Evolutionary conservation across 805 yeast species (phyloP).

Genomic region (Yamadazyma phyllophila): DNA sequence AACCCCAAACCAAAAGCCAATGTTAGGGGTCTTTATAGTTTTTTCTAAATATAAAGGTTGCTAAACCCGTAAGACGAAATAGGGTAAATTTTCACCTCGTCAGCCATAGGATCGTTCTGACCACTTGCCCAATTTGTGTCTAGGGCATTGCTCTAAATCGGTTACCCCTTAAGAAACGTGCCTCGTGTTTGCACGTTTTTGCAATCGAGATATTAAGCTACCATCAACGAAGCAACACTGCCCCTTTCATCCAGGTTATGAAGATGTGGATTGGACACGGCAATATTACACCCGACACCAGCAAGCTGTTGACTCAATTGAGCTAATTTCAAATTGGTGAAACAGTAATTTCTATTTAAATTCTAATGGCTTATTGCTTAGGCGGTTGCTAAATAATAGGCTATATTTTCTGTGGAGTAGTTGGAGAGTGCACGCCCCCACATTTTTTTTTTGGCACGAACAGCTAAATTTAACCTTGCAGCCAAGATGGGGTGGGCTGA

Average conservation of each 20-base stretch:
- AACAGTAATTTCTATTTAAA: background rate
- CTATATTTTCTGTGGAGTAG: background rate
- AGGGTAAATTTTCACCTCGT: background rate
- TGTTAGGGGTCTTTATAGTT: slow-evolving; percentile 2
- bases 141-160: slow-evolving; percentile 3
- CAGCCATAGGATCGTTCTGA: slow-evolving; percentile 3
- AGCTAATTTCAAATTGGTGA: background rate
- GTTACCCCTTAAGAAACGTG: slow-evolving; percentile 5
- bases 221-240: slow-evolving; percentile 3
- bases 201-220: background rate
- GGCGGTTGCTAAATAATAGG: background rate
- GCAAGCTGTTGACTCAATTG: background rate
- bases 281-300: background rate
- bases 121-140: slow-evolving; percentile 1
- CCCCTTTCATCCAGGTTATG: background rate
- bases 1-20: background rate
- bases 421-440: too few relatives aligned
- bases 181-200: slow-evolving; percentile 5
- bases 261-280: background rate
- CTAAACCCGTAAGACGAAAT: background rate
- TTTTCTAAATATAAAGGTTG: background rate
- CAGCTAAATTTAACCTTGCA: too few relatives aligned
- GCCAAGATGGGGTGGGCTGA: too few relatives aligned
- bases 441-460: too few relatives aligned
- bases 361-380: background rate